Evolutionary conservation across 2,329 filamentous ascomycete species (phyloP).

Genomic region (Paraphaeosphaeria sporulosa): DNA sequence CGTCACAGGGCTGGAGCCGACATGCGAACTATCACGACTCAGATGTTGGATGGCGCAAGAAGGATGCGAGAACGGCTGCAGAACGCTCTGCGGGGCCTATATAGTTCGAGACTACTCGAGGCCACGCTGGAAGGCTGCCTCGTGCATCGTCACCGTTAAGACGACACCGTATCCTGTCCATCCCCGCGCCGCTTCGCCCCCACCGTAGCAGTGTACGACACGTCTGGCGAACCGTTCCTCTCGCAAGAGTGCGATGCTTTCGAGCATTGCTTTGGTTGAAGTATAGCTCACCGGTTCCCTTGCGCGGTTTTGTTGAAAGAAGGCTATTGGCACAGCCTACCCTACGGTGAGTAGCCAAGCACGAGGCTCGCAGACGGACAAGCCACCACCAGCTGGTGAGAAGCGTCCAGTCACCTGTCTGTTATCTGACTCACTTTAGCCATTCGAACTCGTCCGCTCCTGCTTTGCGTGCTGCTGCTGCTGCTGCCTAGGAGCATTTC

Average conservation of each 20-base stretch:
- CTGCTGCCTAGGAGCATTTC: not conserved
- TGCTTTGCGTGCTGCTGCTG: not conserved
- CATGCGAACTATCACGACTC: conserved; percentile 10
- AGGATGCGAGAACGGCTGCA: not conserved
- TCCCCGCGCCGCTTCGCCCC: conserved; percentile 9
- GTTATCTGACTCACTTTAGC: not conserved
- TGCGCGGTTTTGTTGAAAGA: conserved; percentile 5
- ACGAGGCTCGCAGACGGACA: conserved; percentile 13
- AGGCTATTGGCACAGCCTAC: conserved; percentile 20
- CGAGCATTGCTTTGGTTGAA: not conserved
- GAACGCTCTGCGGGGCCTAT: not conserved
- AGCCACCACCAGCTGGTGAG: conserved; percentile 13
- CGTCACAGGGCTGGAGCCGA: conserved; percentile 17
- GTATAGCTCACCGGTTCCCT: conserved; percentile 18
- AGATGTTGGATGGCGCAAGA: not conserved
- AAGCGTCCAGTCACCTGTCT: conserved; percentile 9
- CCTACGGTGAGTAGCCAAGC: conserved; percentile 18
- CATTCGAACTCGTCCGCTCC: not conserved
- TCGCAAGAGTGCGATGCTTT: not conserved
- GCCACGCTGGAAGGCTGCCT: conserved; percentile 1
- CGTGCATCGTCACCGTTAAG: not conserved
- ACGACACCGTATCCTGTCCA: conserved; percentile 2
- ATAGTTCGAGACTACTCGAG: not conserved
- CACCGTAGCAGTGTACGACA: not conserved
- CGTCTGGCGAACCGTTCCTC: not conserved